Evolutionary conservation across 148 eudicot species (phyloP).

Genomic region (Pharnaceum exiguum): DNA sequence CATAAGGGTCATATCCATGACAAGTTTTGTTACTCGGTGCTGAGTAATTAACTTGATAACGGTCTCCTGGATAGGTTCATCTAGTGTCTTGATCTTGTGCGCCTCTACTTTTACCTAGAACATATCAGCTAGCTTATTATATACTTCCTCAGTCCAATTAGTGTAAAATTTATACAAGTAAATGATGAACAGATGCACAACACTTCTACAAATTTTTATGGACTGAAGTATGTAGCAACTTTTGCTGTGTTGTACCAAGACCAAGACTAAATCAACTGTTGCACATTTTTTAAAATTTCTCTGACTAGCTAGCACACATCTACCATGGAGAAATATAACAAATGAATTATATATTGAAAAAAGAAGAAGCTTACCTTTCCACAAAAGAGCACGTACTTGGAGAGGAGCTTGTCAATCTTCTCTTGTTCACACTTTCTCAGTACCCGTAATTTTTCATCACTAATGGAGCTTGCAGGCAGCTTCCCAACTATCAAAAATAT

Average conservation of each 20-base stretch:
- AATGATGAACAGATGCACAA: too few relatives aligned
- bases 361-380: slow-evolving; percentile 46
- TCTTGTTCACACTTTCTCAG: slow-evolving; percentile 52
- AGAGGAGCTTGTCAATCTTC: slow-evolving; percentile 43
- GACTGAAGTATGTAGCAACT: too few relatives aligned
- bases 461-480: slow-evolving; percentile 57
- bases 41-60: slow-evolving; percentile 41
- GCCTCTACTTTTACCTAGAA: slow-evolving; percentile 57
- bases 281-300: too few relatives aligned
- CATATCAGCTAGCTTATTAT: too few relatives aligned
- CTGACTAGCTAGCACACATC: too few relatives aligned
- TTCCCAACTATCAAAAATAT: slow-evolving; percentile 49
- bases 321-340: too few relatives aligned
- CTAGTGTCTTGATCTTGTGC: slow-evolving; percentile 37
- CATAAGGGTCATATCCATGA: slow-evolving; percentile 52
- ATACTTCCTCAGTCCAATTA: too few relatives aligned
- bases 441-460: slow-evolving; percentile 45
- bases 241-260: too few relatives aligned
- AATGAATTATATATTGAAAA: not conserved
- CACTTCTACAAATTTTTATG: too few relatives aligned
- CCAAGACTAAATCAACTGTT: too few relatives aligned
- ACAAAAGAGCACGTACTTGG: slow-evolving; percentile 46
- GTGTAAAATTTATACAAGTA: too few relatives aligned
- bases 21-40: slow-evolving; percentile 50
- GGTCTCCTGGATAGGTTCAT: slow-evolving; percentile 44